Base-by-base conservation (phyloP, 2,329 filamentous ascomycete genomes). In the Aspergillus hortae region DNA sequence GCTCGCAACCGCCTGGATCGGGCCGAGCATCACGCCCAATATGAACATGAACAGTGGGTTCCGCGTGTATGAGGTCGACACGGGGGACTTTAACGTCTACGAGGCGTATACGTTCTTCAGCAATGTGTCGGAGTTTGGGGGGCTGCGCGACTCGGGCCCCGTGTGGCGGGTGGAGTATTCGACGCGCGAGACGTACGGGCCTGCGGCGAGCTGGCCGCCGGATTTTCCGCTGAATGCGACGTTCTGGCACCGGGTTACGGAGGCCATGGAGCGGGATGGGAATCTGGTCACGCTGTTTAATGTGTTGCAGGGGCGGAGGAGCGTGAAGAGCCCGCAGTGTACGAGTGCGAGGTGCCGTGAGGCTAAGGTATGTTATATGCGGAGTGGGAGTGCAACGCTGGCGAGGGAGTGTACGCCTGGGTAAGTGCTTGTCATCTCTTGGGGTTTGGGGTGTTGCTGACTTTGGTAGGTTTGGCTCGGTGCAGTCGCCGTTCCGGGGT, bases 331-430 rank as follows among this genome's bases (percentile, higher is more conserved):
- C 40, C 79, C 80, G 0, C 77, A 78, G 38, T 83, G 81, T 54
- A 79, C 77, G 2, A 81, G 65, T 54, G 65, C 65, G 32, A 78
- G 71, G 3, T 84, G 81, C 61, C 74, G 75, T 2, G 60, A 67
- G 44, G 80, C 81, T 1, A 83, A 81, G 68, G 69, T 83, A 14
- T 84, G 82, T 56, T 84, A 84, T 59, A 84, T 84, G 71, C 67
- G 81, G 35, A 79, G 75, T 65, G 81, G 80, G 2, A 83, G 78
- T 59, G 75, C 73, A 19, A 74, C 77, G 0, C 59, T 84, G 46
- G 80, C 80, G 0, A 71, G 65, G 48, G 63, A 72, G 48, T 84
- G 81, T 66, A 74, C 76, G 3, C 78, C 80, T 57, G 81, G 80
- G 53, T 80, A 51, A 55, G 35, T 38, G 12, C 5, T 19, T 19